Evolutionary conservation across 352 stramenopile species (phyloP).

Genomic region (Elongisporangium prolatum): DNA sequence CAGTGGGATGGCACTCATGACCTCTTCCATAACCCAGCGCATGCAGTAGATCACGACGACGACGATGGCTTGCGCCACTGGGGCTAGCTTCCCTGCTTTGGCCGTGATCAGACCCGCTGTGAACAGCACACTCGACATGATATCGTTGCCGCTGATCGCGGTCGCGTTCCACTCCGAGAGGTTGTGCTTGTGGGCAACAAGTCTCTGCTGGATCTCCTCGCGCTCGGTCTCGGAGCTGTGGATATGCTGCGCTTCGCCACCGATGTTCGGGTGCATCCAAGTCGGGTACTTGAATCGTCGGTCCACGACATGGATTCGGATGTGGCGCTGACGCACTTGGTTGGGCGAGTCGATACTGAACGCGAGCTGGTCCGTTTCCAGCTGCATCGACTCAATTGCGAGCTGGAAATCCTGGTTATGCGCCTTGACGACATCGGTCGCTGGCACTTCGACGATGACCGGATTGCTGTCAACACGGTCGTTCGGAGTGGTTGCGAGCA

Average conservation of each 20-base stretch:
- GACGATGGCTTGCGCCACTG: slow-evolving; percentile 63
- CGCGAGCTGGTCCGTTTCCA: slow-evolving; percentile 9
- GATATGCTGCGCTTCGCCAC: slow-evolving; percentile 36
- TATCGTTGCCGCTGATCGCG: slow-evolving; percentile 86
- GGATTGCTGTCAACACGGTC: too few relatives aligned
- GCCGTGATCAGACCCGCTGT: slow-evolving; percentile 32
- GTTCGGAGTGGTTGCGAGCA: too few relatives aligned
- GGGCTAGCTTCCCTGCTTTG: slow-evolving; percentile 64
- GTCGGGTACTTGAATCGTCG: slow-evolving; percentile 52
- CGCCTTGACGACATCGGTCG: slow-evolving; percentile 3
- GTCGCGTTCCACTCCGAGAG: slow-evolving; percentile 77
- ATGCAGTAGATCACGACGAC: slow-evolving; percentile 38
- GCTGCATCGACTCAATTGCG: slow-evolving; percentile 8
- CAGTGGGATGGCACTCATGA: slow-evolving; percentile 74
- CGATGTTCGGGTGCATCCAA: slow-evolving; percentile 67
- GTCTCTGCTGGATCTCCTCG: slow-evolving; percentile 9
- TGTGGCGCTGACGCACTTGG: slow-evolving; percentile 47
- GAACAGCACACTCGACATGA: slow-evolving; percentile 80
- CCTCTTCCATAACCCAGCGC: slow-evolving; percentile 75
- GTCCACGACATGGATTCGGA: slow-evolving; percentile 62
- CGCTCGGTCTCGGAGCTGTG: slow-evolving; percentile 14
- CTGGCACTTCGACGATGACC: background rate
- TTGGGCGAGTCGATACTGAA: slow-evolving; percentile 30
- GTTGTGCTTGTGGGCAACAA: slow-evolving; percentile 16
- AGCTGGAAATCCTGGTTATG: slow-evolving; percentile 9